phyloP scores from a whole-genome alignment of 129 eudicot genomes.

The Lactuca saligna region DNA sequence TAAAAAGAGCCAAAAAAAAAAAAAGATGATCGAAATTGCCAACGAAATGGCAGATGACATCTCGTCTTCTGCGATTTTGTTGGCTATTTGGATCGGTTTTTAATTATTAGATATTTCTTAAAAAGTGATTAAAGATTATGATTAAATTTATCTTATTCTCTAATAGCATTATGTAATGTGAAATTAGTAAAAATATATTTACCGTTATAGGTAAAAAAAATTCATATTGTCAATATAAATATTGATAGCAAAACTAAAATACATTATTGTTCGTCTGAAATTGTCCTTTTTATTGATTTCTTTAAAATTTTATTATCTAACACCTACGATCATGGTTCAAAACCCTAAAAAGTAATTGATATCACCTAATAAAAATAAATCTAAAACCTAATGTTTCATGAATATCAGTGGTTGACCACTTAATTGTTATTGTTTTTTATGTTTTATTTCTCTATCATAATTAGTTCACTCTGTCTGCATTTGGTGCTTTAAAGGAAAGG shows the following conservation, averaged over 20 bases:
- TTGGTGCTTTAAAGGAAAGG: conserved; percentile 3
- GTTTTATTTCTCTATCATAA: background rate
- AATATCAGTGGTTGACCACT: background rate
- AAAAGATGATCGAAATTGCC: too few species aligned
- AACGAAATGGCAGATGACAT: too few species aligned
- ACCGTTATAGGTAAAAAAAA: background rate
- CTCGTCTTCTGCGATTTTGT: too few species aligned
- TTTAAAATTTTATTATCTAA: background rate
- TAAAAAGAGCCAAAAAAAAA: too few species aligned
- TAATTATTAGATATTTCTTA: too few species aligned
- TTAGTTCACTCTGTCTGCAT: conserved; percentile 2
- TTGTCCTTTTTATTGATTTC: background rate
- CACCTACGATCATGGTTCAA: background rate
- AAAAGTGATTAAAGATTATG: too few species aligned
- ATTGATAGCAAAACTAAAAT: too few species aligned
- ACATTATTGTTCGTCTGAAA: background rate
- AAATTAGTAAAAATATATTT: background rate
- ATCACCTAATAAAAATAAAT: background rate
- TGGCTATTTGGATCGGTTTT: too few species aligned
- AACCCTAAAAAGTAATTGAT: background rate
- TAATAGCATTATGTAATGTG: background rate
- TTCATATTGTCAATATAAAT: background rate
- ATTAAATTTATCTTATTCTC: too few species aligned
- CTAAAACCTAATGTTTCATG: background rate
- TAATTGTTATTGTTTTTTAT: background rate